These are phyloP conservation scores for Solanum chacoense DNA, from an alignment of 305 asterid species.

Conservation along the genomic window DNA sequence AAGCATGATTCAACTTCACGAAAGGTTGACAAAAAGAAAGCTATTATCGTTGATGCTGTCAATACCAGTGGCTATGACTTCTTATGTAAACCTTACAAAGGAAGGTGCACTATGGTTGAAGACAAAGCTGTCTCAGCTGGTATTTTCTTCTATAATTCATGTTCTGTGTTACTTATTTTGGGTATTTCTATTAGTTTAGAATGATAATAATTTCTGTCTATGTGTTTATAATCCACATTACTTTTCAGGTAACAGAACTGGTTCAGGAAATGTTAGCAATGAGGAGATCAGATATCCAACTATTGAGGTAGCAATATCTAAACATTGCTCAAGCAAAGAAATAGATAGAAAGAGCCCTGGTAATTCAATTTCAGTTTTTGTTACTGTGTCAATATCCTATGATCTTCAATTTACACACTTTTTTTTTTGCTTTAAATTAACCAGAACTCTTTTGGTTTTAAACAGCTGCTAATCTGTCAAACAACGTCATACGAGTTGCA, in stretches of 20 bases:
- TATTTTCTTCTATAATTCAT: neutral
- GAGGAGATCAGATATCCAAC: neutral
- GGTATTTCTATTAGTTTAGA: neutral
- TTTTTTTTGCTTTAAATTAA: neutral
- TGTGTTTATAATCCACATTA: neutral
- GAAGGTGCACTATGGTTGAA: neutral
- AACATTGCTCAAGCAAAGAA: neutral
- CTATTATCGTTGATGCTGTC: conserved; percentile 10
- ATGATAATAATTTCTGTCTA: neutral
- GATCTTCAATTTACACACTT: neutral
- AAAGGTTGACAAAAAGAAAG: conserved; percentile 5
- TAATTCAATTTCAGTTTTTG: neutral
- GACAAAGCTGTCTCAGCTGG: neutral
- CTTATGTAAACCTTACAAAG: neutral
- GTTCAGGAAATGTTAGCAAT: neutral
- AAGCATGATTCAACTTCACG: neutral
- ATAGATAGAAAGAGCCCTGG: neutral
- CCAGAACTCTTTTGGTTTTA: neutral
- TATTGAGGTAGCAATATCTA: neutral
- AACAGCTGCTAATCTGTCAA: conserved; percentile 4
- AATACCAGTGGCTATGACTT: neutral
- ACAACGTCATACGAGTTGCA: neutral
- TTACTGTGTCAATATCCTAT: neutral
- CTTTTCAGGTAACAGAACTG: neutral
- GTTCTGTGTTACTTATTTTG: neutral